Evolutionary conservation across 345 rosid species (phyloP).

Genomic region (Sisymbrium irio): DNA sequence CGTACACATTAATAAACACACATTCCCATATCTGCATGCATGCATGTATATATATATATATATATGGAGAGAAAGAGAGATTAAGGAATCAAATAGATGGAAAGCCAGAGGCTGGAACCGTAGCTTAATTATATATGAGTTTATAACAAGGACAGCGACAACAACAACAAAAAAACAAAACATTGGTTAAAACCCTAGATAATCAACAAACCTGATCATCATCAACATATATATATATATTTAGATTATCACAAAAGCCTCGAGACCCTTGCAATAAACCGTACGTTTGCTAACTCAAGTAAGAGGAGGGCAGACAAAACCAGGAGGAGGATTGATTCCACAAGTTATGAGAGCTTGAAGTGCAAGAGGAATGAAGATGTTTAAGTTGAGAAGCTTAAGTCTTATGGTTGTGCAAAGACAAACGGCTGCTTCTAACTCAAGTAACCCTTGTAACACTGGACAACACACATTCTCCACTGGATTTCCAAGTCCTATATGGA

Average conservation of each 20-base stretch:
- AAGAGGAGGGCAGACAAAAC: constrained; percentile 63
- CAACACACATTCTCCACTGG: constrained; percentile 72
- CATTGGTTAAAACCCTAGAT: constrained; percentile 11
- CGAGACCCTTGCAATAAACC: constrained; percentile 3
- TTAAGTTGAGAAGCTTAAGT: constrained; percentile 66
- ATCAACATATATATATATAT: neutral
- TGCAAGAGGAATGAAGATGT: constrained; percentile 65
- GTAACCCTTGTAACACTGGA: constrained; percentile 60
- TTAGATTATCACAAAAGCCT: constrained; percentile 9
- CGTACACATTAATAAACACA: neutral
- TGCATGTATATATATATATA: too few relatives aligned
- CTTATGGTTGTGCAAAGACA: constrained; percentile 78
- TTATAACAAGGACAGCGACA: neutral
- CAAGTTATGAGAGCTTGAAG: constrained; percentile 72
- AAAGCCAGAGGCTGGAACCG: constrained; percentile 14
- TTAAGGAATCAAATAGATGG: constrained; percentile 5
- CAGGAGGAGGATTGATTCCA: constrained; percentile 73
- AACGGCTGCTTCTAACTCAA: constrained; percentile 69
- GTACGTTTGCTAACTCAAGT: constrained; percentile 12
- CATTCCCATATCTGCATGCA: constrained; percentile 12
- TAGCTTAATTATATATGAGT: constrained; percentile 13
- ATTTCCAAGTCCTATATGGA: constrained; percentile 67
- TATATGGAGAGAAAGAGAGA: neutral
- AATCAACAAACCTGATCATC: constrained; percentile 8
- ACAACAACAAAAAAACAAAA: constrained; percentile 1